Percentiles rank a stretch among this genome's conserved stretches.
Conservation (phyloP, 495 filamentous ascomycete species). For the Podospora anserina region DNA sequence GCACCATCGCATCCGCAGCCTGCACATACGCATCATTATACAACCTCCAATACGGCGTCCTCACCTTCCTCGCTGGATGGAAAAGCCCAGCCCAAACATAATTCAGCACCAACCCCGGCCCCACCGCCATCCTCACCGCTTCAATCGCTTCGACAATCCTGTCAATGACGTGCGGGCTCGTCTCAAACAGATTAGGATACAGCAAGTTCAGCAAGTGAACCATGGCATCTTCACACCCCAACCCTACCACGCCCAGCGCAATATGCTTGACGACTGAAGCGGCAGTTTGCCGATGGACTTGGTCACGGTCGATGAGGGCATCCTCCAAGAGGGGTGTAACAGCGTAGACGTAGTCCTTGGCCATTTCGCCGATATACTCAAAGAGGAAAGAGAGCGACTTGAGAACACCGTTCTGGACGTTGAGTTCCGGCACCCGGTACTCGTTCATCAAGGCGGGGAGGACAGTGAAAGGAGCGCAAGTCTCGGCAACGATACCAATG, state of each 20-base stretch:
- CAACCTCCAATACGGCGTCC: conserved; percentile 87
- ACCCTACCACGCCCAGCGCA: conserved; percentile 88
- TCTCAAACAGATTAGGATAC: conserved; percentile 97
- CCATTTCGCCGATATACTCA: conserved; percentile 99
- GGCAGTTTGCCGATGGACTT: conserved; percentile 96
- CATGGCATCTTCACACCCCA: conserved; percentile 99
- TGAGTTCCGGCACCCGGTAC: conserved; percentile 96
- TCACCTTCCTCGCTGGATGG: conserved; percentile 92
- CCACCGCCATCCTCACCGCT: conserved; percentile 91
- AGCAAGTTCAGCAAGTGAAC: conserved; percentile 93
- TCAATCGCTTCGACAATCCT: conserved; percentile 95
- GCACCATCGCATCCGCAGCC: conserved; percentile 87
- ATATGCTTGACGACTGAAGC: conserved; percentile 96
- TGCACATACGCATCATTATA: conserved; percentile 99
- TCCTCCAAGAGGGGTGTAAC: conserved; percentile 97
- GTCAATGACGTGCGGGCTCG: conserved; percentile 97
- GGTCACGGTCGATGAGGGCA: conserved; percentile 94
- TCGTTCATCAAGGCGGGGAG: conserved; percentile 99
- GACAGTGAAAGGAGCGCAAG: conserved; percentile 98
- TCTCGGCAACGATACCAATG: conserved; percentile 99
- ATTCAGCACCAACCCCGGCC: conserved; percentile 87
- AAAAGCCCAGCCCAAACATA: conserved; percentile 98
- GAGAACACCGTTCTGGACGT: conserved; percentile 97
- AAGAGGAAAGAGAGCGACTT: conserved; percentile 97
- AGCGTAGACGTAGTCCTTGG: conserved; percentile 98